These are phyloP conservation scores for Phytopythium delawarense DNA, from an alignment of 352 stramenopile species.

Conservation along the genomic window DNA sequence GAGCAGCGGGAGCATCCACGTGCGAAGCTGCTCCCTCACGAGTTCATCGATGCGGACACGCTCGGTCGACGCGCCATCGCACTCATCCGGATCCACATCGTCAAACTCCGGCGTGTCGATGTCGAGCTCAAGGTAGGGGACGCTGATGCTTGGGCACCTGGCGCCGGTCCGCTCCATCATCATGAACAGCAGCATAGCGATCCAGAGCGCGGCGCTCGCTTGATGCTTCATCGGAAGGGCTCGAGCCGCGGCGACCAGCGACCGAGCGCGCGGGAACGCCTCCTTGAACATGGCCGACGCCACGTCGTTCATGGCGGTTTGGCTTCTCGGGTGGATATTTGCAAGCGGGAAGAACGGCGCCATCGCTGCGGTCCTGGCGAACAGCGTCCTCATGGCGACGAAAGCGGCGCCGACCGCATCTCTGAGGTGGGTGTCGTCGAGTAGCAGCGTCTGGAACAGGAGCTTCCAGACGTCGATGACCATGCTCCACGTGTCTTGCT, in stretches of 20 bases:
- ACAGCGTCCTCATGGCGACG: conserved; percentile 50
- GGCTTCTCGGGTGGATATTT: conserved; percentile 9
- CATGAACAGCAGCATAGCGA: conserved; percentile 74
- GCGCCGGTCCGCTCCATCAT: conserved; percentile 81
- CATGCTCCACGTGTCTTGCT: conserved; percentile 77
- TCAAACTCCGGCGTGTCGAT: conserved; percentile 17
- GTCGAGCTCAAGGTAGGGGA: conserved; percentile 72
- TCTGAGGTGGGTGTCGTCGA: not conserved
- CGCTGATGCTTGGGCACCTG: conserved; percentile 54
- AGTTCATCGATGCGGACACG: conserved; percentile 58
- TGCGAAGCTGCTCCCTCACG: conserved; percentile 38
- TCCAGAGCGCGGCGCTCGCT: conserved; percentile 52
- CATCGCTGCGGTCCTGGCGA: conserved; percentile 41
- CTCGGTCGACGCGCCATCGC: conserved; percentile 42
- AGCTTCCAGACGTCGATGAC: conserved; percentile 79
- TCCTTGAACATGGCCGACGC: conserved; percentile 61
- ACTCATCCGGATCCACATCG: conserved; percentile 30
- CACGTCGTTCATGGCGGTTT: conserved; percentile 64
- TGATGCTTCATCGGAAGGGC: conserved; percentile 54
- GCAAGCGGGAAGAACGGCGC: conserved; percentile 19
- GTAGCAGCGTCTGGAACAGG: conserved; percentile 61
- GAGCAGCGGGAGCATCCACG: conserved; percentile 53
- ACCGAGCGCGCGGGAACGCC: conserved; percentile 49
- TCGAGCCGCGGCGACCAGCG: conserved; percentile 38
- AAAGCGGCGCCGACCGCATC: conserved; percentile 42